A percentile compares a stretch with the other conserved stretches of the same genome.
phyloP scores from a whole-genome alignment of 768 basidiomycete genomes.

The Rhizopogon vulgaris region DNA sequence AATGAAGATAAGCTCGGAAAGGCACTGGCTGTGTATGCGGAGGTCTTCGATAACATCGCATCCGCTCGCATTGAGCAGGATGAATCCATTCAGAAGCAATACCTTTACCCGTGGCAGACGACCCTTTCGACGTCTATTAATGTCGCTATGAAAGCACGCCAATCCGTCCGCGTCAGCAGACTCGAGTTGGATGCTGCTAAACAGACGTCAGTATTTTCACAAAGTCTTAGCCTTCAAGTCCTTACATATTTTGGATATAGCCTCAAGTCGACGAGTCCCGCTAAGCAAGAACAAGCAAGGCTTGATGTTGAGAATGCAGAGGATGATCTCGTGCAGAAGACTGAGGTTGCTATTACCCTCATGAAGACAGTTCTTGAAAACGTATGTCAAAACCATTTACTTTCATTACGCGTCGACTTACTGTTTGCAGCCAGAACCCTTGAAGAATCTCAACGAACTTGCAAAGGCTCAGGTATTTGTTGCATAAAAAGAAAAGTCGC shows the following conservation, averaged over 20 bases:
- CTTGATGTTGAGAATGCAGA: slow-evolving; percentile 91
- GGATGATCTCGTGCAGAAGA: slow-evolving; percentile 96
- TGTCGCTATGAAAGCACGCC: slow-evolving; percentile 89
- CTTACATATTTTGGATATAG: slow-evolving; percentile 33
- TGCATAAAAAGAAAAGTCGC: neutral
- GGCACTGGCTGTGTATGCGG: slow-evolving; percentile 73
- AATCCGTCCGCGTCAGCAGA: slow-evolving; percentile 72
- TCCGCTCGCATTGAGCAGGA: slow-evolving; percentile 79
- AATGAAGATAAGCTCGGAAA: slow-evolving; percentile 67
- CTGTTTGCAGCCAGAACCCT: slow-evolving; percentile 76
- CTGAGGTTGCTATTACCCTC: slow-evolving; percentile 91
- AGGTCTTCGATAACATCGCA: slow-evolving; percentile 81
- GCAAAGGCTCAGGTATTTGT: slow-evolving; percentile 74
- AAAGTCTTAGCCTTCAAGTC: neutral
- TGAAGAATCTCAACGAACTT: slow-evolving; percentile 91
- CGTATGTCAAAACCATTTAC: slow-evolving; percentile 42
- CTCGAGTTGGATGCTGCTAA: slow-evolving; percentile 90
- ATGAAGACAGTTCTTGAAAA: slow-evolving; percentile 99
- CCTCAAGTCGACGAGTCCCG: slow-evolving; percentile 68
- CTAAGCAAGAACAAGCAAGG: slow-evolving; percentile 85
- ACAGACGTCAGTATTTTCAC: slow-evolving; percentile 53
- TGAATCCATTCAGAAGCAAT: slow-evolving; percentile 53
- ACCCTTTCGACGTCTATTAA: slow-evolving; percentile 79
- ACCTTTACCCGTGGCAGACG: slow-evolving; percentile 81
- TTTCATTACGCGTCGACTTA: neutral